Base-by-base conservation (phyloP, 2,329 filamentous ascomycete species). In the Periconia digitata region DNA sequence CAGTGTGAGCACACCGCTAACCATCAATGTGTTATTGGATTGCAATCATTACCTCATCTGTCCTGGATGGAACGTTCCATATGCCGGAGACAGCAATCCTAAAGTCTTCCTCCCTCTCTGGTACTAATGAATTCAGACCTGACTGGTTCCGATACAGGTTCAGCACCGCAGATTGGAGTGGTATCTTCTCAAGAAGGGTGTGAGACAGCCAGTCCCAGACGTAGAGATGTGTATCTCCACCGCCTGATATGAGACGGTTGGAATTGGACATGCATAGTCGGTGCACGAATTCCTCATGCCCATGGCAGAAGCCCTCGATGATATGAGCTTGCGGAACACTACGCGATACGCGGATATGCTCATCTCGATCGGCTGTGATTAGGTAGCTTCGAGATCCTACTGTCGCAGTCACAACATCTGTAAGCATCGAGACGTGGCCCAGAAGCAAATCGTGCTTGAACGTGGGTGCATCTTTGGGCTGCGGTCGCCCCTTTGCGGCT, bases 361-460 rank as follows among this genome's bases (percentile, higher is more conserved):
- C 85, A 64, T 89, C 85, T 51, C 85, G 78, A 68, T 89, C 86
- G 16, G 82, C 79, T 12, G 85, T 87, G 40, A 89, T 72, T 40
- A 89, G 81, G 59, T 86, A 87, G 43, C 69, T 75, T 45, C 79
- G 77, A 50, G 84, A 50, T 58, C 74, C 53, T 56, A 77, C 66
- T 63, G 77, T 64, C n/a, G 73, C 74, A 36, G 84, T 76, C 2
- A 77, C 71, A 43, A 96, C 69, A 62, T 90, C 86, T 1, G 92
- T 96, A 42, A 99, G 82, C 83, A 97, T 89, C 1, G 92, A 96
- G 13, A 99, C 94, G 72, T 99, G 94, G 12, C 94, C 94, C 0
- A 99, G 83, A 7, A 96, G 77, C 1, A 96, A 77, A 32, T 85
- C 82, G 59, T 90, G 83, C 59, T 90, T 86, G 66, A 95, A 95